Percentiles rank a stretch among this genome's conserved stretches.
phyloP scores from a whole-genome alignment of 441 rosid genomes.

The Sinapis alba region DNA sequence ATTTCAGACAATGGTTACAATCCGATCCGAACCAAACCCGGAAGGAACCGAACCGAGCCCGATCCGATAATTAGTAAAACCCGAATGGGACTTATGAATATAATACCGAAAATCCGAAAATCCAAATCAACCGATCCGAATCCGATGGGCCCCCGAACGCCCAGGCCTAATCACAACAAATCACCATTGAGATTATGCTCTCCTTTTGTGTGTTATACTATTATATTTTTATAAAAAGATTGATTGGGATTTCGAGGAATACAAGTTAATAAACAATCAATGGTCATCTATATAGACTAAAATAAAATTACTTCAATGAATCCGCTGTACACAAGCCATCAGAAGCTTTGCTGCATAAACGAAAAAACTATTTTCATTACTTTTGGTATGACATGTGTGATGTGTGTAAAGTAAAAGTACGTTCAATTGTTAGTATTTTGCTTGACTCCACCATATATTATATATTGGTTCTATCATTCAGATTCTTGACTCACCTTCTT shows the following conservation, averaged over 20 bases:
- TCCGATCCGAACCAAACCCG: too few species aligned
- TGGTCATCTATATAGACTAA: neutral
- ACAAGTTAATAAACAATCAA: neutral
- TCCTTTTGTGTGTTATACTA: neutral
- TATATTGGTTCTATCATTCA: slow-evolving; percentile 1
- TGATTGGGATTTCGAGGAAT: neutral
- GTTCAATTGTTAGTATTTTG: neutral
- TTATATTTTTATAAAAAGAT: neutral
- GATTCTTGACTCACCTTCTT: neutral
- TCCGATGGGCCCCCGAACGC: too few species aligned
- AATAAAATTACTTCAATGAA: neutral
- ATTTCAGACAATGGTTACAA: too few species aligned
- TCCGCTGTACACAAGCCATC: neutral
- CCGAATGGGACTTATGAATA: too few species aligned
- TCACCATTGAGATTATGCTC: neutral
- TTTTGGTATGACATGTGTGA: neutral
- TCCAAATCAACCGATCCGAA: too few species aligned
- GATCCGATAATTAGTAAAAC: too few species aligned
- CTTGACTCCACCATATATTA: neutral
- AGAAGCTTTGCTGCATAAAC: neutral
- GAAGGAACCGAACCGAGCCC: too few species aligned
- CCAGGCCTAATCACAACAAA: too few species aligned
- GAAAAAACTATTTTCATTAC: neutral
- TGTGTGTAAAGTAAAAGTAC: neutral
- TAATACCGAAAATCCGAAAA: too few species aligned